Evolutionary conservation across 176 grass and related monocot genomes (phyloP).

Genomic region (Themeda triandra): DNA sequence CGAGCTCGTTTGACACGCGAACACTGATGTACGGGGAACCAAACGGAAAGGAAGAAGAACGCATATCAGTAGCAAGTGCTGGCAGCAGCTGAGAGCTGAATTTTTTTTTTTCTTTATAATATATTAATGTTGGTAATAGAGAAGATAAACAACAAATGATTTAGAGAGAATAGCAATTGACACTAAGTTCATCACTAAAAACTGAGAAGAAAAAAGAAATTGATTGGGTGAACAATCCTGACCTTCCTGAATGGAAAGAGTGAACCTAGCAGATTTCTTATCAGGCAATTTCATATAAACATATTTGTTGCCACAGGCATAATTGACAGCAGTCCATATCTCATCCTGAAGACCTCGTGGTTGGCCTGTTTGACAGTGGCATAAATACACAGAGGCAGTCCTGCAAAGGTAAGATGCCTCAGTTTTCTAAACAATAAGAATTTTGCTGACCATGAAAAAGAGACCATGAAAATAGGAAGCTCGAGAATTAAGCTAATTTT

Average conservation of each 20-base stretch:
- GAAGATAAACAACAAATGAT: not conserved
- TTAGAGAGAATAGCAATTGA: slow-evolving; percentile 12
- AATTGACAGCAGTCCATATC: slow-evolving; percentile 63
- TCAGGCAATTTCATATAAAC: slow-evolving; percentile 72
- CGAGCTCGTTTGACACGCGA: slow-evolving; percentile 73
- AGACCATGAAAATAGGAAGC: too few relatives aligned
- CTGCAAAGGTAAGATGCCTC: slow-evolving; percentile 44
- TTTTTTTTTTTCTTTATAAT: too few relatives aligned
- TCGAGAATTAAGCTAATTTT: too few relatives aligned
- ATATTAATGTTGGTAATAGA: too few relatives aligned
- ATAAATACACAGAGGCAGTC: slow-evolving; percentile 64
- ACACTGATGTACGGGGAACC: slow-evolving; percentile 27
- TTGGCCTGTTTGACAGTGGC: slow-evolving; percentile 53
- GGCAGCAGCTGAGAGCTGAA: not conserved
- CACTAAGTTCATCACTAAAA: not conserved
- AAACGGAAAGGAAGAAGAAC: not conserved
- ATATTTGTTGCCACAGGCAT: slow-evolving; percentile 73
- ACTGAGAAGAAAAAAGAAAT: not conserved
- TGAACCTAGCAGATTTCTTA: slow-evolving; percentile 64
- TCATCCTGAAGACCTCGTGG: slow-evolving; percentile 68
- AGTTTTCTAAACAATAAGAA: not conserved
- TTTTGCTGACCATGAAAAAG: too few relatives aligned
- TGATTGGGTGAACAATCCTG: not conserved
- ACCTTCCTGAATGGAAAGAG: slow-evolving; percentile 82
- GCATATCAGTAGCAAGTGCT: not conserved